These are phyloP conservation scores for Fusarium piperis DNA, from an alignment of 2,329 filamentous ascomycete species.

Conservation along the genomic window DNA sequence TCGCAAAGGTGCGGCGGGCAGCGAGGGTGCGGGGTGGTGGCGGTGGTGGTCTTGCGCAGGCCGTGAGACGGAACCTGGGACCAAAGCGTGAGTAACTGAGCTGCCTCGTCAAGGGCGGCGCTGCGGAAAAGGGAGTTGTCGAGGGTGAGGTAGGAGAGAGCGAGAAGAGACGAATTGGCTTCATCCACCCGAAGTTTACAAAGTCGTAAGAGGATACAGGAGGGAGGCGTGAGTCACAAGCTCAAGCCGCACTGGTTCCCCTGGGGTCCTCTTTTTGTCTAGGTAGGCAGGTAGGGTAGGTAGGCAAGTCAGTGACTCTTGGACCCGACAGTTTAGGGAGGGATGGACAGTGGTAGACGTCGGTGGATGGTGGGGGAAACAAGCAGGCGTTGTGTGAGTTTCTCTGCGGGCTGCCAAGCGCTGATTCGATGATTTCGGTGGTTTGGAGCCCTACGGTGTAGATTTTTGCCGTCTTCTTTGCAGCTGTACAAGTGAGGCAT, in stretches of 20 bases:
- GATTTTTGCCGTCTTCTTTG: constrained; percentile 2
- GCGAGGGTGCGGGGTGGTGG: constrained; percentile 33
- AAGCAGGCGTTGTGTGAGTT: constrained; percentile 27
- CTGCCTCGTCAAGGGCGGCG: constrained; percentile 29
- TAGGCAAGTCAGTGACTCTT: constrained; percentile 3
- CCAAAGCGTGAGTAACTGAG: constrained; percentile 24
- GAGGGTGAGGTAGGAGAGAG: constrained; percentile 25
- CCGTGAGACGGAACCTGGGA: constrained; percentile 33
- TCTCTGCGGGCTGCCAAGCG: constrained; percentile 23
- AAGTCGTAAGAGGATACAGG: constrained; percentile 29
- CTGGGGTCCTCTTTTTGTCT: constrained; percentile 1
- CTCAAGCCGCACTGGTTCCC: constrained; percentile 27
- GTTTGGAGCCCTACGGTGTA: constrained; percentile 33
- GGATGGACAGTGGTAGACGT: constrained; percentile 24
- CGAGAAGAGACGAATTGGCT: constrained; percentile 41
- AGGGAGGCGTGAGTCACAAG: constrained; percentile 43
- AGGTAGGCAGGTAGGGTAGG: neutral
- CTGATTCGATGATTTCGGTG: constrained; percentile 37
- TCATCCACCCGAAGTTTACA: constrained; percentile 40
- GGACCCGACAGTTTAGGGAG: constrained; percentile 3
- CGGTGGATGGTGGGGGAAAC: constrained; percentile 35
- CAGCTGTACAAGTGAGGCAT: neutral
- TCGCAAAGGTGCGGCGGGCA: constrained; percentile 43
- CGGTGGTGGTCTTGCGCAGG: constrained; percentile 29
- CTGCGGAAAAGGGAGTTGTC: constrained; percentile 14